Percentiles rank a stretch among this genome's conserved stretches.
These are phyloP conservation scores for Pisolithus microcarpus DNA, from an alignment of 768 basidiomycete species.

Conservation along the genomic window DNA sequence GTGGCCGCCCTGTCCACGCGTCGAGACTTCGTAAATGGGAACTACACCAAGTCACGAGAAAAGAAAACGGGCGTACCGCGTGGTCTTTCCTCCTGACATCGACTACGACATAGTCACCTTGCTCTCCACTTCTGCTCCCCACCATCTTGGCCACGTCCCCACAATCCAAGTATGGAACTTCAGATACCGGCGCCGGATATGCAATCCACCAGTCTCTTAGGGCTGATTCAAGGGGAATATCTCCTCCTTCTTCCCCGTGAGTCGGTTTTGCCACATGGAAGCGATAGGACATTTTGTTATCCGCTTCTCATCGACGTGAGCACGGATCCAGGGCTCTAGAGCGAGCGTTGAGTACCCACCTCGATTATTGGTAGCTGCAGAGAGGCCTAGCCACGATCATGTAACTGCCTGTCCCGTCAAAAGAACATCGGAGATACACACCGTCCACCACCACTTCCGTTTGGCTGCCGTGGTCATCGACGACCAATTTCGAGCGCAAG, in stretches of 20 bases:
- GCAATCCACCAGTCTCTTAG: slow-evolving; percentile 50
- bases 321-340: background rate
- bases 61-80: slow-evolving; percentile 24
- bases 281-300: slow-evolving; percentile 36
- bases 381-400: background rate
- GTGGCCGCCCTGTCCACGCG: slow-evolving; percentile 40
- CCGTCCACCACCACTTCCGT: slow-evolving; percentile 23
- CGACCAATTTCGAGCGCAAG: slow-evolving; percentile 34
- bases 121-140: slow-evolving; percentile 6
- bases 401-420: background rate
- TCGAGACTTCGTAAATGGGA: background rate
- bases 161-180: slow-evolving; percentile 25
- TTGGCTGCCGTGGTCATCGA: slow-evolving; percentile 43
- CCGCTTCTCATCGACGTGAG: slow-evolving; percentile 30
- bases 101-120: slow-evolving; percentile 33
- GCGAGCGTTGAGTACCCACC: background rate
- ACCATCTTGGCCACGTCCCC: slow-evolving; percentile 33
- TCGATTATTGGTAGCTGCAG: background rate
- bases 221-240: slow-evolving; percentile 4
- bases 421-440: slow-evolving; percentile 21
- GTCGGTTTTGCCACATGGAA: slow-evolving; percentile 30
- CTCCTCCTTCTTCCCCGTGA: slow-evolving; percentile 22
- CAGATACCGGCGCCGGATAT: slow-evolving; percentile 34
- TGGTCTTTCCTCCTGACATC: slow-evolving; percentile 46
- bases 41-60: background rate